These are phyloP conservation scores for Gentiana straminea DNA, from an alignment of 257 asterid genomes.

Conservation along the genomic window DNA sequence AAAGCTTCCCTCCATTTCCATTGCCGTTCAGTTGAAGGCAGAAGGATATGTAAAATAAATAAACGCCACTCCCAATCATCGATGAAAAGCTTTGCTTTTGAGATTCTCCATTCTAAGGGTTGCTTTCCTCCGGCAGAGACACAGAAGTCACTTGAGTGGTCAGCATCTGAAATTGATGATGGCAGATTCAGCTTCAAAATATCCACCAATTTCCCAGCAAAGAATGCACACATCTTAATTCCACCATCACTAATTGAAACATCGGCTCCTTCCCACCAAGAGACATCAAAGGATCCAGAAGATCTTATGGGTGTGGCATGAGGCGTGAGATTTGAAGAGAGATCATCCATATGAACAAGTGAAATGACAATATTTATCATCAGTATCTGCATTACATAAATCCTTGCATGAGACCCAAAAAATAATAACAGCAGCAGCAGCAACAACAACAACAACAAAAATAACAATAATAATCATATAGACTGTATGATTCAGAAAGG, in stretches of 20 bases:
- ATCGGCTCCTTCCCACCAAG: conserved; percentile 35
- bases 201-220: conserved; percentile 63
- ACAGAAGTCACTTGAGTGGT: conserved; percentile 35
- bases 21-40: conserved; percentile 82
- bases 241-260: conserved; percentile 41
- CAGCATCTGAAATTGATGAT: conserved; percentile 51
- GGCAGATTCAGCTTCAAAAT: conserved; percentile 75
- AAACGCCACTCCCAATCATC: conserved; percentile 99
- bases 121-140: conserved; percentile 59
- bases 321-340: conserved; percentile 43
- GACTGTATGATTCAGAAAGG: no score
- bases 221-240: conserved; percentile 66
- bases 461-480: no score
- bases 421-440: conserved; percentile 17
- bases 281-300: conserved; percentile 33
- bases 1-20: conserved; percentile 99
- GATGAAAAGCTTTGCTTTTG: conserved; percentile 60
- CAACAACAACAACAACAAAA: not conserved
- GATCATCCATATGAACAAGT: conserved; percentile 78
- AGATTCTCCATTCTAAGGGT: conserved; percentile 80
- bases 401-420: conserved; percentile 4
- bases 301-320: conserved; percentile 36
- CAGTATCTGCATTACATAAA: conserved; percentile 51
- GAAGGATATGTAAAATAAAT: conserved; percentile 81
- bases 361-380: conserved; percentile 78